phyloP scores from a whole-genome alignment of 805 yeast species.

The Schwanniomyces sp. region DNA sequence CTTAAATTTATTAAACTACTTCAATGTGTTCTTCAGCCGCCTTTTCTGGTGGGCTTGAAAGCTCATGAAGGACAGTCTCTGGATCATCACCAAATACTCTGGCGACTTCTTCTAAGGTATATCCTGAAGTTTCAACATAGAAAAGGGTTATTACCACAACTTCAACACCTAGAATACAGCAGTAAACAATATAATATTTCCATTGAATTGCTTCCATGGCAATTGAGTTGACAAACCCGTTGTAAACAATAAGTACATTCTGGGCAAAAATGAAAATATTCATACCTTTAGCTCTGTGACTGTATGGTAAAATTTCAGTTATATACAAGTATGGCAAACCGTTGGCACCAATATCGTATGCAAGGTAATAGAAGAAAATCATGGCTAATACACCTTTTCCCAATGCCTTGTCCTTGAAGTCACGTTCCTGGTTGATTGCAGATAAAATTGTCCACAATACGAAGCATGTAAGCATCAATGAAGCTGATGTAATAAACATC shows the following conservation, averaged over 20 bases:
- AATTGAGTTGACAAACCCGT: conserved; percentile 32
- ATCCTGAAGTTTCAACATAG: conserved; percentile 46
- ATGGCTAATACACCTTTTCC: conserved; percentile 23
- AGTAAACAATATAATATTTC: conserved; percentile 45
- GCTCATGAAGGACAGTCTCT: neutral
- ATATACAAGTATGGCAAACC: conserved; percentile 48
- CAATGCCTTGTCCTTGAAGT: conserved; percentile 9
- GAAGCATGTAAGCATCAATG: conserved; percentile 9
- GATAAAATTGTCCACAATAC: conserved; percentile 24
- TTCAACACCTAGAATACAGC: conserved; percentile 29
- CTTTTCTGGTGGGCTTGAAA: neutral
- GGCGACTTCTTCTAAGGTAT: conserved; percentile 39
- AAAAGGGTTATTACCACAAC: conserved; percentile 28
- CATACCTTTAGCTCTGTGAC: conserved; percentile 44
- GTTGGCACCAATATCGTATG: conserved; percentile 19
- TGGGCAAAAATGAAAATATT: conserved; percentile 25
- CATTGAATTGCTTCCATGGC: conserved; percentile 43
- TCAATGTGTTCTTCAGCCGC: neutral
- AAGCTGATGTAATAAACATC: conserved; percentile 20
- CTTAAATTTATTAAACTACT: neutral
- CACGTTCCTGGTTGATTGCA: conserved; percentile 18
- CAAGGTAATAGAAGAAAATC: conserved; percentile 21
- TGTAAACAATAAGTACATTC: conserved; percentile 22
- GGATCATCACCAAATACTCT: neutral
- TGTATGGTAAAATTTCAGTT: conserved; percentile 42